Evolutionary conservation across 2,329 filamentous ascomycete genomes (phyloP).

Genomic region (Pestalotiopsis sp.): DNA sequence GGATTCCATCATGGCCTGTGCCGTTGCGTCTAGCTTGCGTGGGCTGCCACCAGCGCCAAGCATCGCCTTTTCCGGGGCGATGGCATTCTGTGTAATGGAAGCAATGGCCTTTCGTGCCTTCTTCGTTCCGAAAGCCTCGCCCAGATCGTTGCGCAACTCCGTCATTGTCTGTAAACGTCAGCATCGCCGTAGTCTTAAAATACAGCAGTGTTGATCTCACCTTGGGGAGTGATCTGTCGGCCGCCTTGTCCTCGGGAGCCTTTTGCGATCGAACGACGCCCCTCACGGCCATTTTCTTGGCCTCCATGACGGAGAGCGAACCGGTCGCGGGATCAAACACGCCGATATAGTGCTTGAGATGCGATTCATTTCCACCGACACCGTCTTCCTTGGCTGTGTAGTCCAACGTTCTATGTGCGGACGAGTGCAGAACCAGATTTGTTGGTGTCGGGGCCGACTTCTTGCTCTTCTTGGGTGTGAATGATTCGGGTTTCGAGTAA

Average conservation of each 20-base stretch:
- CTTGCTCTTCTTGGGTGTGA: conserved; percentile 38
- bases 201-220: conserved; percentile 26
- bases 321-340: conserved; percentile 62
- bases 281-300: conserved; percentile 63
- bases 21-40: conserved; percentile 54
- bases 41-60: conserved; percentile 31
- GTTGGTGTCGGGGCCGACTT: conserved; percentile 36
- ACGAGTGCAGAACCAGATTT: conserved; percentile 59
- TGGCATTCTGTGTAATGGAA: conserved; percentile 64
- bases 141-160: conserved; percentile 68
- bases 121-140: conserved; percentile 80
- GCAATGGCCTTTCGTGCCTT: conserved; percentile 77
- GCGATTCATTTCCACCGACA: conserved; percentile 36
- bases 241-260: conserved; percentile 46
- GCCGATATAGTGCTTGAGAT: conserved; percentile 64
- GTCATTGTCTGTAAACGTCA: conserved; percentile 49
- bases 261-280: conserved; percentile 58
- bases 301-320: conserved; percentile 60
- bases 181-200: conserved; percentile 8
- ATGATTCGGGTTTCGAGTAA: conserved; percentile 38
- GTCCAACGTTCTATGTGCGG: conserved; percentile 56
- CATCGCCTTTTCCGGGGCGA: conserved; percentile 63
- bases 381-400: conserved; percentile 59
- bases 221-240: conserved; percentile 35
- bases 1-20: conserved; percentile 60